Conservation (phyloP, 2,329 filamentous ascomycete species). For the Elsinoe perseae region DNA sequence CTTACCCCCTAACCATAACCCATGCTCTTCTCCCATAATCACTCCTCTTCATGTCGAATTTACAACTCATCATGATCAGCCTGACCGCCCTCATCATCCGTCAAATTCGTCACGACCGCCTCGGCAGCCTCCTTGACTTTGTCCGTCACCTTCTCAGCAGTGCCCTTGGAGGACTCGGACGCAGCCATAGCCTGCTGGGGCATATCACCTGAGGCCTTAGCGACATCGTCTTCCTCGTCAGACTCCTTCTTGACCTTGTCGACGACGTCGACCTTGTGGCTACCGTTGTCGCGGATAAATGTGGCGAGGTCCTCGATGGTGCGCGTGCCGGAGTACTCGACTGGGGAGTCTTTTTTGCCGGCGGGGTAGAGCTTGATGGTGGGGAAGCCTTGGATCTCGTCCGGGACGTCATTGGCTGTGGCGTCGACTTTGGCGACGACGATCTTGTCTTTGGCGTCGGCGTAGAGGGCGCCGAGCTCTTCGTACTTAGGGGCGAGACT, state of each 20-base stretch:
- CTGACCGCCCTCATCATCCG: constrained; percentile 22
- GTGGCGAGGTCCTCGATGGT: constrained; percentile 84
- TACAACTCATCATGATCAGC: constrained; percentile 69
- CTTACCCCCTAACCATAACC: not conserved
- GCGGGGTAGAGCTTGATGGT: constrained; percentile 98
- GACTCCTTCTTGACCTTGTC: constrained; percentile 39
- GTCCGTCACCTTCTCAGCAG: constrained; percentile 29
- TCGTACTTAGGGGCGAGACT: constrained; percentile 61
- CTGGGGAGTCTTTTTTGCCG: constrained; percentile 72
- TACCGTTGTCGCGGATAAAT: constrained; percentile 94
- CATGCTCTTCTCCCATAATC: not conserved
- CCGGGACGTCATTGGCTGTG: constrained; percentile 90
- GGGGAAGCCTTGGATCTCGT: constrained; percentile 95
- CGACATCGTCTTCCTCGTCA: constrained; percentile 39
- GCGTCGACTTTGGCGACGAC: constrained; percentile 87
- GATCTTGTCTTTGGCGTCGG: constrained; percentile 49
- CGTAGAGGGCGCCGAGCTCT: constrained; percentile 52
- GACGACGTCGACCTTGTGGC: constrained; percentile 64
- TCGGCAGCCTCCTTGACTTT: constrained; percentile 27
- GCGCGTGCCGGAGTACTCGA: constrained; percentile 82
- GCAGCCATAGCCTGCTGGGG: constrained; percentile 39
- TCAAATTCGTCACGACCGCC: constrained; percentile 25
- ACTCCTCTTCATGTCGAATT: constrained; percentile 25
- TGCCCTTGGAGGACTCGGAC: constrained; percentile 24
- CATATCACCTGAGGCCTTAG: constrained; percentile 40